Percentiles rank a stretch among this genome's conserved stretches.
Evolutionary conservation across 2,329 filamentous ascomycete species (phyloP).

Genomic region (Stemphylium lycopersici): DNA sequence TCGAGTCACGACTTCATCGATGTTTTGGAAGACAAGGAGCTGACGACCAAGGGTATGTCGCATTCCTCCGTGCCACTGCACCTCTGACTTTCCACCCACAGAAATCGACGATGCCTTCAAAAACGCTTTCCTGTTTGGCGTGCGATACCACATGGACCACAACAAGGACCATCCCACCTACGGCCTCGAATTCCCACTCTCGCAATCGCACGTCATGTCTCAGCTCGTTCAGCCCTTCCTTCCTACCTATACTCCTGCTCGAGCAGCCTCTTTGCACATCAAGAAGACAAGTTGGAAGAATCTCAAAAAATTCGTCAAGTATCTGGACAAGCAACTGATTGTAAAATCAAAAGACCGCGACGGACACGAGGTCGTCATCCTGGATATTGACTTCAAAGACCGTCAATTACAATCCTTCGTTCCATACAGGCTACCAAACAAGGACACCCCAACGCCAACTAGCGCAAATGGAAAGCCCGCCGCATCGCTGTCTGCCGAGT

Average conservation of each 20-base stretch:
- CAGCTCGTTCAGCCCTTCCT: slow-evolving; percentile 70
- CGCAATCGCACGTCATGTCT: slow-evolving; percentile 68
- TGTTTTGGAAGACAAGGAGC: slow-evolving; percentile 55
- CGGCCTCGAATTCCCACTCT: slow-evolving; percentile 66
- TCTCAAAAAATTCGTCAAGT: slow-evolving; percentile 72
- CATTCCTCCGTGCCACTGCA: background rate
- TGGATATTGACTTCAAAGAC: slow-evolving; percentile 70
- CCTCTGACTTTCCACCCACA: slow-evolving; percentile 34
- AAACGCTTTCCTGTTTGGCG: slow-evolving; percentile 67
- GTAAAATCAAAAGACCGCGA: slow-evolving; percentile 69
- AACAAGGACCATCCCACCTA: slow-evolving; percentile 59
- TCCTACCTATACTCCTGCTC: slow-evolving; percentile 62
- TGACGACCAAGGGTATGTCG: slow-evolving; percentile 62
- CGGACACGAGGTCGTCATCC: slow-evolving; percentile 67
- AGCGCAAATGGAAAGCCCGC: slow-evolving; percentile 50
- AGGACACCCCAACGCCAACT: slow-evolving; percentile 49
- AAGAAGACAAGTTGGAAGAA: slow-evolving; percentile 76
- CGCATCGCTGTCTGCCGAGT: slow-evolving; percentile 47
- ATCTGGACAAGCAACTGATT: slow-evolving; percentile 67
- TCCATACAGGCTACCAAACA: slow-evolving; percentile 67
- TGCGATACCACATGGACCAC: slow-evolving; percentile 64
- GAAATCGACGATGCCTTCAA: slow-evolving; percentile 71
- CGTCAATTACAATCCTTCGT: slow-evolving; percentile 60
- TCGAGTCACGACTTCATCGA: slow-evolving; percentile 43
- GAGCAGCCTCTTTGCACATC: slow-evolving; percentile 66